These are phyloP conservation scores for Angomonas ambiguus DNA, from an alignment of 208 protist genomes.

Conservation along the genomic window DNA sequence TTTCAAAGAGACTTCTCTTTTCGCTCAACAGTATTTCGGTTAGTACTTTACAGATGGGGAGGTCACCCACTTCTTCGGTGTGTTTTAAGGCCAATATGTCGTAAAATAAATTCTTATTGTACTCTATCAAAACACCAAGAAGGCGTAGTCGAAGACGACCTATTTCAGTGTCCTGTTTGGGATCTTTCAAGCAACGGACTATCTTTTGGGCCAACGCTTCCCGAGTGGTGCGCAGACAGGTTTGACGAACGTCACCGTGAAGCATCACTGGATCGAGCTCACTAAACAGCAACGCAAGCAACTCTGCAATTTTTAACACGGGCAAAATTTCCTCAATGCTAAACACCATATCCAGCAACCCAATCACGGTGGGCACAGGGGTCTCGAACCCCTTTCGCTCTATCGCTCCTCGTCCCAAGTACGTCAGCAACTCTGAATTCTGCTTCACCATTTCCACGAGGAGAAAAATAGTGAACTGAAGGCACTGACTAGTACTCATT, in stretches of 20 bases:
- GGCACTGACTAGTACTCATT: not conserved
- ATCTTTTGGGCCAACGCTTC: not conserved
- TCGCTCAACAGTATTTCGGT: not conserved
- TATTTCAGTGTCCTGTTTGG: not conserved
- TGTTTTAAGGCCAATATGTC: not conserved
- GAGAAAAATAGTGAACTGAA: not conserved
- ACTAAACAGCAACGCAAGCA: not conserved
- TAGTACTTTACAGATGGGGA: conserved; percentile 3
- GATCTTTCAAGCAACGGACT: not conserved
- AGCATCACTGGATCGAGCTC: not conserved
- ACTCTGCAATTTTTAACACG: not conserved
- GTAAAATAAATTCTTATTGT: not conserved
- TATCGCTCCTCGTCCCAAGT: not conserved
- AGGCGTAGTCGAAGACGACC: not conserved
- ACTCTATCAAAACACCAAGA: not conserved
- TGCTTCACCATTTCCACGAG: not conserved
- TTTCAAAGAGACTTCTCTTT: not conserved
- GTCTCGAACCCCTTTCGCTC: not conserved
- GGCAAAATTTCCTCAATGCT: not conserved
- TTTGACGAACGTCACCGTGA: not conserved
- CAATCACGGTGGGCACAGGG: not conserved
- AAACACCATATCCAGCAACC: not conserved
- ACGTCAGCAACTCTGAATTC: not conserved
- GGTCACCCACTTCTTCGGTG: conserved; percentile 1
- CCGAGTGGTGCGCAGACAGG: not conserved